Conservation (phyloP, 768 basidiomycete species). For the Tulasnella sp. region DNA sequence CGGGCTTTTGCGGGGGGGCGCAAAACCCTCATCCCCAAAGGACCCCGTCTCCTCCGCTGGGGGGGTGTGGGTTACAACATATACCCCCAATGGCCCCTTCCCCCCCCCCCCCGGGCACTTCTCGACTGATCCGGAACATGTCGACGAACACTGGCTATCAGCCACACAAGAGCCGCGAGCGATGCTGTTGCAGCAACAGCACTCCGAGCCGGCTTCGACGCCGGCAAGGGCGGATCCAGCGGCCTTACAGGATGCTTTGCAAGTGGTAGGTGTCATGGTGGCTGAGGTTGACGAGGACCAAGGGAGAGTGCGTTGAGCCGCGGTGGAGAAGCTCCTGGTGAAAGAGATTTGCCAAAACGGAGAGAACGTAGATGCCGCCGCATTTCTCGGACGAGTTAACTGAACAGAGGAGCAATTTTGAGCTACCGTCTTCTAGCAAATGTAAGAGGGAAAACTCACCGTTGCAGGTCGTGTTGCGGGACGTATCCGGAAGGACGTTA, state of each 20-base stretch:
- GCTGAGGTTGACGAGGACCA: neutral
- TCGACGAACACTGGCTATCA: neutral
- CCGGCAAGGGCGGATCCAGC: neutral
- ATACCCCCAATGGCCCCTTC: too few relatives aligned
- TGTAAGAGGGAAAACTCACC: neutral
- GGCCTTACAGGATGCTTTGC: neutral
- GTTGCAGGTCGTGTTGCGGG: neutral
- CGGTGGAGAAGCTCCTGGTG: neutral
- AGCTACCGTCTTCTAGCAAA: neutral
- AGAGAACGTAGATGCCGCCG: neutral
- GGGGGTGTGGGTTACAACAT: too few relatives aligned
- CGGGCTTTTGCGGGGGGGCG: too few relatives aligned
- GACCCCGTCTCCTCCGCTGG: too few relatives aligned
- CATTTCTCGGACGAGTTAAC: neutral
- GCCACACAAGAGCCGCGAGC: neutral
- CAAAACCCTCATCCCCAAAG: too few relatives aligned
- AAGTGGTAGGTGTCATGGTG: neutral
- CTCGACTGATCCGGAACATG: neutral
- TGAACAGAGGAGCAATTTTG: neutral
- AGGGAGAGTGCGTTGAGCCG: neutral
- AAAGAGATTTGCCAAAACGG: neutral
- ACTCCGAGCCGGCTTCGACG: conserved; percentile 13
- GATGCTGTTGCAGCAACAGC: conserved; percentile 14
- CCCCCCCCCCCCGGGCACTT: too few relatives aligned
- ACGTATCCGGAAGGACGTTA: neutral